phyloP scores from a whole-genome alignment of 768 basidiomycete genomes.

The Rhodotorula taiwanensis region DNA sequence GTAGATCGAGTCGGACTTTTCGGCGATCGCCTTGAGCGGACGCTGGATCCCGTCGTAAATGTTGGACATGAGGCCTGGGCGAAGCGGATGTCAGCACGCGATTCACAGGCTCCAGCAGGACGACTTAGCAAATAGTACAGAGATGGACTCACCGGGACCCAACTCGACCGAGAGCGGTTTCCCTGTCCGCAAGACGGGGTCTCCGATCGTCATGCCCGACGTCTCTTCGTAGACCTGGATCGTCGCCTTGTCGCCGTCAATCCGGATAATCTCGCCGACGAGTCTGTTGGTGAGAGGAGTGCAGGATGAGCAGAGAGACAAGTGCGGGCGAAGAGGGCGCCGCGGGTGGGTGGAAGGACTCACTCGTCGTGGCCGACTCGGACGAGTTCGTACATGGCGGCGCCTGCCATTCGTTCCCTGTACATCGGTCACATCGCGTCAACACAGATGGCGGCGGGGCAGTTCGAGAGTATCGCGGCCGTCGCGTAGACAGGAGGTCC shows the following conservation, averaged over 20 bases:
- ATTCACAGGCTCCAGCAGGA: no score
- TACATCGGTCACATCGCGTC: background rate
- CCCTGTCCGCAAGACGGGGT: conserved; percentile 93
- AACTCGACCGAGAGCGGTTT: conserved; percentile 97
- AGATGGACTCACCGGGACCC: conserved; percentile 67
- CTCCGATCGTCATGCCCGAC: conserved; percentile 96
- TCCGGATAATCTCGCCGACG: conserved; percentile 82
- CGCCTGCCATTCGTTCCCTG: conserved; percentile 76
- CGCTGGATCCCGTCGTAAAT: conserved; percentile 51
- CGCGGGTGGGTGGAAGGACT: conserved; percentile 19
- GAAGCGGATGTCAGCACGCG: no score
- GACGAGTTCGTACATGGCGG: conserved; percentile 93
- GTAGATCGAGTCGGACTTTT: conserved; percentile 96
- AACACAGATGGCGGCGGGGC: background rate
- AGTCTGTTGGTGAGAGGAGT: conserved; percentile 15
- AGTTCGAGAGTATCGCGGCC: background rate
- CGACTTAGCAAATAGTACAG: no score
- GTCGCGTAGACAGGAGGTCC: background rate
- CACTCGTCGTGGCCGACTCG: conserved; percentile 98
- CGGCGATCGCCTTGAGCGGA: conserved; percentile 73
- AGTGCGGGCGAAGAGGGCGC: background rate
- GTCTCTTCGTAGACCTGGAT: conserved; percentile 99
- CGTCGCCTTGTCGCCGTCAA: conserved; percentile 94
- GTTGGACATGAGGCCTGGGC: conserved; percentile 93
- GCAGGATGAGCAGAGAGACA: background rate